Conservation (phyloP, 306 rosid species). For the Phaseolus lunatus region DNA sequence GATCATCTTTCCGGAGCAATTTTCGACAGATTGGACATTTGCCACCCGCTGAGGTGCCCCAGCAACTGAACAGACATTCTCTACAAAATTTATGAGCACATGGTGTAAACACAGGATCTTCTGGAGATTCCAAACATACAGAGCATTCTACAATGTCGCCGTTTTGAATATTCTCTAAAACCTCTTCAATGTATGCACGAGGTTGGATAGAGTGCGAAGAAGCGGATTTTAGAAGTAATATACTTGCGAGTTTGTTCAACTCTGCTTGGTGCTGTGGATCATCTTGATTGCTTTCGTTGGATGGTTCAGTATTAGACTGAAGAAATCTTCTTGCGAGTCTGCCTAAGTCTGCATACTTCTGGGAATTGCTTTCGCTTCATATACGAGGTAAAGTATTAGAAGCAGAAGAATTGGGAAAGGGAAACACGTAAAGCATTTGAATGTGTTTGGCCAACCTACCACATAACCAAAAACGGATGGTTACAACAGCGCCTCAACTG, state of each 20-base stretch:
- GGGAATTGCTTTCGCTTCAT: constrained; percentile 51
- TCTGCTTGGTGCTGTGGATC: constrained; percentile 61
- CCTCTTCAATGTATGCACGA: constrained; percentile 69
- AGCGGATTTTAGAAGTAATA: constrained; percentile 53
- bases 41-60: constrained; percentile 68
- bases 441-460: constrained; percentile 52
- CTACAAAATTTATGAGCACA: constrained; percentile 92
- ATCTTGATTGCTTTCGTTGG: constrained; percentile 38
- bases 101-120: constrained; percentile 88
- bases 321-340: constrained; percentile 47
- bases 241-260: constrained; percentile 64
- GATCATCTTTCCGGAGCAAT: constrained; percentile 57
- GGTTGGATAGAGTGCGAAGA: constrained; percentile 51
- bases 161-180: constrained; percentile 61
- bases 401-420: background rate
- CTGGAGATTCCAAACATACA: constrained; percentile 87
- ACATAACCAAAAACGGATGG: constrained; percentile 83
- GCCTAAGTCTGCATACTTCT: constrained; percentile 50
- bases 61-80: constrained; percentile 77
- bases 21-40: constrained; percentile 77
- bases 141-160: constrained; percentile 76
- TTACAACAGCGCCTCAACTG: constrained; percentile 91
- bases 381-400: constrained; percentile 41
- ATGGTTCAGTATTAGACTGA: constrained; percentile 31
- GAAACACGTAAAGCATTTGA: constrained; percentile 16